Evolutionary conservation across 345 rosid species (phyloP), one percentile per base, ranked within the genome.

Genomic region (Kernera saxatilis): DNA sequence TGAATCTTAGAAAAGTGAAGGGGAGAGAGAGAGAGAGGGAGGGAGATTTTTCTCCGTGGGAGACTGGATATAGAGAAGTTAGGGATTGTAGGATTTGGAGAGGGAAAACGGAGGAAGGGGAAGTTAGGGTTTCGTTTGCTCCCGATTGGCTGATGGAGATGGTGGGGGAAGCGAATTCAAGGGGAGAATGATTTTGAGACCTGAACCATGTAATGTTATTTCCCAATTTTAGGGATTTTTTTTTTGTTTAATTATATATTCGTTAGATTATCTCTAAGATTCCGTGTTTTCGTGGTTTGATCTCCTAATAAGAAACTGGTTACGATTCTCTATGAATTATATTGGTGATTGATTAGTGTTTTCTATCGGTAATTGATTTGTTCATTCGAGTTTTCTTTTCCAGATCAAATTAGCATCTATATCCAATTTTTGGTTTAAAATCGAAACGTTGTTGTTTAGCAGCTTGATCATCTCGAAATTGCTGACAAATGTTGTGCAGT

Each of bases 121-220:
- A 10, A 35, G 40, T 62, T 54, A 75, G 79, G 79, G 75, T 76
- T 69, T 69, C 57, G 23, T 49, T 48, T 43, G 43, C 22, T 55
- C 35, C 4, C 12, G n/a, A 69, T 75, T 61, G 27, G 50, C 3
- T 46, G 22, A 33, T 73, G 49, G 40, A 57, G 61, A 74, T 85
- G 63, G 64, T 58, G 11, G 75, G 77, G 73, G 65, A 52, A 76
- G 13, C 80, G 49, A 64, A 72, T 82, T 77, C 82, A 71, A 56
- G 29, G 80, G 72, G 75, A 67, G 50, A 39, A 39, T 82, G 75
- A 73, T 84, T 78, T 64, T 10, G 49, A 72, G 46, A 72, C 80
- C 81, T 21, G 81, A 89, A 87, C 84, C 82, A 85, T 71, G 87
- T 71, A 65, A 72, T 58, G 49, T 48, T 54, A 27, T 43, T 19